These are phyloP conservation scores for Castanospermum australe DNA, from an alignment of 306 rosid genomes.

Conservation along the genomic window DNA sequence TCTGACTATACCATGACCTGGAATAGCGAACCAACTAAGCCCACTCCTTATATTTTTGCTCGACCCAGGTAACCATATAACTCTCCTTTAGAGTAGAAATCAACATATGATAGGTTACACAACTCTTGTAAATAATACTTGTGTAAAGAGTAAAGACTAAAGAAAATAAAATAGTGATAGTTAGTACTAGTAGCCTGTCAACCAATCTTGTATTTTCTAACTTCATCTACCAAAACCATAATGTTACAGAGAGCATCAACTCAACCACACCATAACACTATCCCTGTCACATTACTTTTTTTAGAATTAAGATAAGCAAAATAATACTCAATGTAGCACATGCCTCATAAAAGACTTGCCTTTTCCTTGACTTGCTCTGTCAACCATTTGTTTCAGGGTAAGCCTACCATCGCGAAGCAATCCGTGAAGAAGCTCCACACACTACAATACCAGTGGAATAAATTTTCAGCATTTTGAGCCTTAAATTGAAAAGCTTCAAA, in stretches of 20 bases:
- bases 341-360: slow-evolving; percentile 33
- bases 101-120: too few species aligned
- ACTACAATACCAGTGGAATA: slow-evolving; percentile 29
- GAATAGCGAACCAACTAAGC: too few species aligned
- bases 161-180: too few species aligned
- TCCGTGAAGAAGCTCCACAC: slow-evolving; percentile 54
- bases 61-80: too few species aligned
- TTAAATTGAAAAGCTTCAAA: not conserved
- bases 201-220: not conserved
- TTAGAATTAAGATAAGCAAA: not conserved
- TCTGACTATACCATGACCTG: too few species aligned
- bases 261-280: not conserved
- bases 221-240: not conserved
- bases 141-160: too few species aligned
- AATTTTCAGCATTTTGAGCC: not conserved
- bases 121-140: too few species aligned
- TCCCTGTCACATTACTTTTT: not conserved
- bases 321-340: not conserved
- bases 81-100: too few species aligned
- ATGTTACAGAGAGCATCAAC: not conserved
- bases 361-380: slow-evolving; percentile 46
- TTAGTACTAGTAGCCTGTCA: too few species aligned
- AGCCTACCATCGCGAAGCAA: slow-evolving; percentile 69
- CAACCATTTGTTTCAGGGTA: slow-evolving; percentile 51
- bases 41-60: too few species aligned